Base-by-base conservation (phyloP, 768 basidiomycete genomes). In the Serendipita sp. region DNA sequence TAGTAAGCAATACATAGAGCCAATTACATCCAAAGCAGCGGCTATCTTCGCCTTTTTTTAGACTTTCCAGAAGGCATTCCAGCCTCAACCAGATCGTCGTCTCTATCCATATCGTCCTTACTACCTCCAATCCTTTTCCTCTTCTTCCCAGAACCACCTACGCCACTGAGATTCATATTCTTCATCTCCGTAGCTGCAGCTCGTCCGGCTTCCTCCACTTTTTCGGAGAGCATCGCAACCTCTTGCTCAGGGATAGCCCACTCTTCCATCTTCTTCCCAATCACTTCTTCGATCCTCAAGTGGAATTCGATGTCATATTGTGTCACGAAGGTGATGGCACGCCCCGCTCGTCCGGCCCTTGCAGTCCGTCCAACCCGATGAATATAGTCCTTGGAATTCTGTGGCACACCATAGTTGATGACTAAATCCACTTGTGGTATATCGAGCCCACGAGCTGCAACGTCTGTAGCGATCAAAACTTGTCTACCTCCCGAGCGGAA, bases 331-430 rank as follows among this genome's bases (percentile, higher is more conserved):
- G 94, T 96, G 68, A 99, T 88, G 0, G 90, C 86, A 75, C 97
- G 97, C 45, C 96, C 96, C 1, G 92, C 84, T 44, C 96, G 83
- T n/a, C 96, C 96, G 2, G 96, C 96, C 70, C 96, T 87, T 3
- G 96, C 96, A 33, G 96, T 99, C 63, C 96, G 83, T 42, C 96
- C 96, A 9, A 99, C 96, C 45, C 96, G 84, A 71, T 99, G 96
- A 58, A 99, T 96, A 74, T 99, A 99, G 72, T 98, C 96, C 76
- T 99, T 98, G 16, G 94, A 97, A 71, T 98, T 90, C 0, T 90
- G 90, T 1, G 96, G 96, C 66, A 97, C 87, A 72, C 96, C 94
- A 72, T 90, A 99, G 74, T 99, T 99, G 74, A 99, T 90, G 63
- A 99, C 94, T 38, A 94, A 77, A 70, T 99, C 96, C 42, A 99